Conservation (phyloP, 164 flowering plant species). For the Chimonanthus salicifolius region DNA sequence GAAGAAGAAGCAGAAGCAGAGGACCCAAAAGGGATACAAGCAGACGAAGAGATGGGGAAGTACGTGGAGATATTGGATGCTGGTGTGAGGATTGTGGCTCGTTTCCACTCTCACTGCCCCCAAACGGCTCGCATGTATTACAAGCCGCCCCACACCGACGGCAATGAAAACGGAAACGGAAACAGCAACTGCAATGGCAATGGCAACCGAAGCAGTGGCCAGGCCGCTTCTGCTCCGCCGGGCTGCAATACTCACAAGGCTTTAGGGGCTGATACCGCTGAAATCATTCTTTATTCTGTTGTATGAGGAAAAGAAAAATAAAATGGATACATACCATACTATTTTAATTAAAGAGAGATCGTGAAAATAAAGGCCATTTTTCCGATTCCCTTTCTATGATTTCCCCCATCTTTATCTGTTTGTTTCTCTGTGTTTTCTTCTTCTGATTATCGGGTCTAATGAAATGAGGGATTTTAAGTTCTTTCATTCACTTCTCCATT, state of each 20-base stretch:
- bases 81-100: conserved; percentile 5
- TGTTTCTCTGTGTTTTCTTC: no score
- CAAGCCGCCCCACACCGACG: conserved; percentile 10
- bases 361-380: no score
- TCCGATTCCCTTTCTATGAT: no score
- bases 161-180: not conserved
- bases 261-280: not conserved
- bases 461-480: no score
- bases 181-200: not conserved
- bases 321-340: not conserved
- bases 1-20: not conserved
- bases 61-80: conserved; percentile 3
- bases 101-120: conserved; percentile 12
- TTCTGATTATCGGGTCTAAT: no score
- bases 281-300: not conserved
- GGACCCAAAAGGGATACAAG: no score
- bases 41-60: conserved; percentile 7
- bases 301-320: not conserved
- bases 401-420: no score
- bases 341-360: no score
- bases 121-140: conserved; percentile 12
- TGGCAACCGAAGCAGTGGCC: not conserved
- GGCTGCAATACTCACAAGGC: not conserved
- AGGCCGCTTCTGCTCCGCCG: not conserved
- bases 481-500: no score